Evolutionary conservation across 805 yeast species (phyloP).

Genomic region (Starmerella powellii): DNA sequence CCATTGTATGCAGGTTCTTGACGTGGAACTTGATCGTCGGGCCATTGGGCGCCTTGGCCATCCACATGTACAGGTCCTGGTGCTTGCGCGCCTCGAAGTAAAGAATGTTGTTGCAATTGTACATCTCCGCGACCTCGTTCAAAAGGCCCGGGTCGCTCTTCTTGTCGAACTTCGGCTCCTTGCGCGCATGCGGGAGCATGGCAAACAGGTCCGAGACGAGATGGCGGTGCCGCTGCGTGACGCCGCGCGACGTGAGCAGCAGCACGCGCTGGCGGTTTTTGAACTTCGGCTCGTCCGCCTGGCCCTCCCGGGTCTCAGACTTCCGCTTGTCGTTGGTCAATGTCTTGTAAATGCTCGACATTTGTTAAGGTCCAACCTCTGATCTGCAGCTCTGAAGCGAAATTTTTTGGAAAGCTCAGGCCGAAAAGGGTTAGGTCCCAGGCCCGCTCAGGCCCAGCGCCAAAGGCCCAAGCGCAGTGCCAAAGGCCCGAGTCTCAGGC

Average conservation of each 20-base stretch:
- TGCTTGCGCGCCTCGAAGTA: slow-evolving; percentile 95
- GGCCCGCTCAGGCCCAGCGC: background rate
- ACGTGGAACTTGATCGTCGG: slow-evolving; percentile 90
- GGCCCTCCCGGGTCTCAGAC: slow-evolving; percentile 10
- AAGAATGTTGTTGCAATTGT: slow-evolving; percentile 90
- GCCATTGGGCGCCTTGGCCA: slow-evolving; percentile 94
- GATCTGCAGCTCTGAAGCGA: background rate
- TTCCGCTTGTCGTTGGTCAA: slow-evolving; percentile 35
- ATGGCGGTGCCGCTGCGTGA: slow-evolving; percentile 89
- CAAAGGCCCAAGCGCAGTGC: too few species aligned
- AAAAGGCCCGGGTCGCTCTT: slow-evolving; percentile 79
- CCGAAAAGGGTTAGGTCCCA: background rate
- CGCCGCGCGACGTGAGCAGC: slow-evolving; percentile 86
- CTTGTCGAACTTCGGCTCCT: slow-evolving; percentile 90
- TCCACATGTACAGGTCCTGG: slow-evolving; percentile 86
- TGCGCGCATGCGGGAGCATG: slow-evolving; percentile 85
- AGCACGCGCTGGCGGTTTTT: slow-evolving; percentile 81
- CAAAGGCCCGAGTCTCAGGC: too few species aligned
- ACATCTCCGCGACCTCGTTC: slow-evolving; percentile 90
- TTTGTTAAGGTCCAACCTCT: slow-evolving; percentile 23
- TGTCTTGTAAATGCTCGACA: slow-evolving; percentile 68
- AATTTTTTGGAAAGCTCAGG: background rate
- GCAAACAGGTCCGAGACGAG: slow-evolving; percentile 66
- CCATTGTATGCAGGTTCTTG: slow-evolving; percentile 91
- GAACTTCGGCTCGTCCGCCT: slow-evolving; percentile 28